These are phyloP conservation scores for Amaranthus palmeri DNA, from an alignment of 148 eudicot species.

Conservation along the genomic window DNA sequence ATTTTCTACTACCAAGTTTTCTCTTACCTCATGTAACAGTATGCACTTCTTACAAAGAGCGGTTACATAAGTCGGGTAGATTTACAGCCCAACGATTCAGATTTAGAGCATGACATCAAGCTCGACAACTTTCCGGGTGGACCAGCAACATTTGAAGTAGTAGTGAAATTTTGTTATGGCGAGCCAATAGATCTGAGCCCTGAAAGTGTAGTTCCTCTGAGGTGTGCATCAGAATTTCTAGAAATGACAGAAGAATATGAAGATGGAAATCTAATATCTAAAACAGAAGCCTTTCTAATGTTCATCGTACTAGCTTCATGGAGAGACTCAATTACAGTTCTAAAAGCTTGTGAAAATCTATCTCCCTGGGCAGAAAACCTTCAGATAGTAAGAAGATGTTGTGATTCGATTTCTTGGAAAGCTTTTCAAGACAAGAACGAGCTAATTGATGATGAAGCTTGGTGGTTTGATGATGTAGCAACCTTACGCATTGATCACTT, in stretches of 20 bases:
- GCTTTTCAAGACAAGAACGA: slow-evolving; percentile 37
- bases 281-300: slow-evolving; percentile 63
- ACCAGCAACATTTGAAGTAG: slow-evolving; percentile 41
- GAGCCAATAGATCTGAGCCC: slow-evolving; percentile 47
- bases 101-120: slow-evolving; percentile 36
- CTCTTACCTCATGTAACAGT: slow-evolving; percentile 36
- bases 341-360: slow-evolving; percentile 52
- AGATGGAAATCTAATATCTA: slow-evolving; percentile 63
- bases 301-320: slow-evolving; percentile 63
- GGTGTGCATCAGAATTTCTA: slow-evolving; percentile 67
- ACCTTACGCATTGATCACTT: slow-evolving; percentile 62
- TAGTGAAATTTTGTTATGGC: slow-evolving; percentile 57
- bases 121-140: slow-evolving; percentile 69
- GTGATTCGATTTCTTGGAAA: slow-evolving; percentile 61
- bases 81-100: slow-evolving; percentile 32
- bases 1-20: background rate
- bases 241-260: slow-evolving; percentile 77
- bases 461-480: slow-evolving; percentile 59
- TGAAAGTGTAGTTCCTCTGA: slow-evolving; percentile 46
- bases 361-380: slow-evolving; percentile 79
- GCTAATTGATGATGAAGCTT: slow-evolving; percentile 20
- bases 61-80: slow-evolving; percentile 48
- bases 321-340: slow-evolving; percentile 58
- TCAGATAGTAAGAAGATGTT: slow-evolving; percentile 67
- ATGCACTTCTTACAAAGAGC: slow-evolving; percentile 53